phyloP scores from a whole-genome alignment of 1,284 basidiomycete genomes.

The Leccinum subrobustum region DNA sequence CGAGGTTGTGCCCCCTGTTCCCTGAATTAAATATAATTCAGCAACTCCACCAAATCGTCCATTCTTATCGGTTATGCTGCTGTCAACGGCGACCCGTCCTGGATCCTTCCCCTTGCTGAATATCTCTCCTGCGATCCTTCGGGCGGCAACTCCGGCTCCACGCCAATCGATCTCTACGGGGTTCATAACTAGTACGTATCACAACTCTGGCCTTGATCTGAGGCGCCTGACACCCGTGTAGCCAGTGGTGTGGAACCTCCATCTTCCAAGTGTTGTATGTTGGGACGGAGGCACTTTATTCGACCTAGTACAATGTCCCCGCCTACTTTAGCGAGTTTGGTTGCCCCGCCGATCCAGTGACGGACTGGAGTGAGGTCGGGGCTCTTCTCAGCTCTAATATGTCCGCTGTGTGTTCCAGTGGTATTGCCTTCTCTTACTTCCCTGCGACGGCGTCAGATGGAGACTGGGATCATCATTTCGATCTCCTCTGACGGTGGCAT shows the following conservation, averaged over 20 bases:
- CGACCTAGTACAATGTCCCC: conserved; percentile 65
- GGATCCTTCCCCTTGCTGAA: conserved; percentile 71
- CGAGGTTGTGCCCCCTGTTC: background rate
- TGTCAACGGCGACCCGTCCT: conserved; percentile 71
- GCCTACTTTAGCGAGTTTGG: conserved; percentile 94
- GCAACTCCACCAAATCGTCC: conserved; percentile 63
- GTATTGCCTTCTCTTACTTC: conserved; percentile 88
- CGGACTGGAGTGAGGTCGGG: conserved; percentile 79
- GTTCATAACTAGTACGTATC: conserved; percentile 72
- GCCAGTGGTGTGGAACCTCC: conserved; percentile 79
- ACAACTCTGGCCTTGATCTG: conserved; percentile 1
- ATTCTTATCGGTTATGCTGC: conserved; percentile 84
- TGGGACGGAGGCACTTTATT: conserved; percentile 52
- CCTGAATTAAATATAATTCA: conserved; percentile 26
- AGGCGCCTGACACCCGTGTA: conserved; percentile 30
- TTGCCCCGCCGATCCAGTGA: conserved; percentile 62
- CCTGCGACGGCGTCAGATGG: conserved; percentile 63
- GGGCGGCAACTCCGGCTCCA: conserved; percentile 50
- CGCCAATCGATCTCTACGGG: conserved; percentile 83
- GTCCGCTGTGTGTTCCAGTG: conserved; percentile 83
- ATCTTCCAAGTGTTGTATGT: conserved; percentile 58
- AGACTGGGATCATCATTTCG: conserved; percentile 77
- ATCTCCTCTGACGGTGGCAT: conserved; percentile 54
- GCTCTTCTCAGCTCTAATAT: conserved; percentile 75
- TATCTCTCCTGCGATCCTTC: conserved; percentile 79